Conservation (phyloP, 169 alveolate genomes). For the Eimeria tenella region DNA sequence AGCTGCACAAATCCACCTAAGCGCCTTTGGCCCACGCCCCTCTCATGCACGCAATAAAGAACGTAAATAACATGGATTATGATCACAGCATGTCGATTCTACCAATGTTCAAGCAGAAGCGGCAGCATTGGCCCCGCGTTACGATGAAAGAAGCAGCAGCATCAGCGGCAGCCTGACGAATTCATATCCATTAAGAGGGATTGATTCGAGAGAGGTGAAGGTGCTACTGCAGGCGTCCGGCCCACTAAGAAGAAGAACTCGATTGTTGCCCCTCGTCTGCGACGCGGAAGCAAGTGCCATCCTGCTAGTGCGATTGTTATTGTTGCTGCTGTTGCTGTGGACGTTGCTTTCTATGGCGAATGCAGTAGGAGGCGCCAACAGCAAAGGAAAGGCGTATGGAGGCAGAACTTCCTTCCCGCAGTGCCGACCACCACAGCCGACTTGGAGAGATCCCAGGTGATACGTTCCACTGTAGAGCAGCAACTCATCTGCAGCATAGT, state of each 20-base stretch:
- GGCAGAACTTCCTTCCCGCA: slow-evolving; percentile 39
- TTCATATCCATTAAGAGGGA: slow-evolving; percentile 47
- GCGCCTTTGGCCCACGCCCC: no score
- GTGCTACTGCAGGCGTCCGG: slow-evolving; percentile 63
- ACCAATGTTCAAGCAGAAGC: not conserved
- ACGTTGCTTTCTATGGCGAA: not conserved
- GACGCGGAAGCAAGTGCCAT: slow-evolving; percentile 67
- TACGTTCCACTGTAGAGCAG: slow-evolving; percentile 69
- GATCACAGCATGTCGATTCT: no score
- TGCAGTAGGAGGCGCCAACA: slow-evolving; percentile 76
- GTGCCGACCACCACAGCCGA: slow-evolving; percentile 38
- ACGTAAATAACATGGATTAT: no score
- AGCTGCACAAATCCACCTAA: not conserved
- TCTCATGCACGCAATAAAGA: no score
- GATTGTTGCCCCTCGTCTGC: slow-evolving; percentile 56
- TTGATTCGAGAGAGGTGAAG: slow-evolving; percentile 14
- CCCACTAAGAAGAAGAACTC: slow-evolving; percentile 69
- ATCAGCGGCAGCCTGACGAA: slow-evolving; percentile 46
- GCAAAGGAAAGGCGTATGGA: slow-evolving; percentile 56
- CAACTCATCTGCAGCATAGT: slow-evolving; percentile 57
- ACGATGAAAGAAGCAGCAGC: not conserved
- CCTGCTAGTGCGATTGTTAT: slow-evolving; percentile 37
- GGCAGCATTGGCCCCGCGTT: slow-evolving; percentile 2
- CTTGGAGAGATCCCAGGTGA: slow-evolving; percentile 47
- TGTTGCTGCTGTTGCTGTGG: slow-evolving; percentile 55